Conservation (phyloP, 768 basidiomycete genomes). For the Coprinopsis cinerea region DNA sequence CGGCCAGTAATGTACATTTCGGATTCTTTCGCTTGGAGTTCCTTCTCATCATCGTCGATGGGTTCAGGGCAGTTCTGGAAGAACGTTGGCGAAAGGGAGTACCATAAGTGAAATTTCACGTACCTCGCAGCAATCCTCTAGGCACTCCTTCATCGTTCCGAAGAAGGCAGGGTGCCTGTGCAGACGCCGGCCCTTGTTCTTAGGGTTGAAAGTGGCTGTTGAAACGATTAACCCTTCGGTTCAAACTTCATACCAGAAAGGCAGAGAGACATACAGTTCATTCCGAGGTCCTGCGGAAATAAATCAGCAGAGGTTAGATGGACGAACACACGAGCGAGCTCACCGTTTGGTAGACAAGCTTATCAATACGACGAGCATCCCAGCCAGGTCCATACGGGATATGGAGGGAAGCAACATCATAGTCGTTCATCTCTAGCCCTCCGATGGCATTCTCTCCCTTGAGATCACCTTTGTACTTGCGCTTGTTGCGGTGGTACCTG, state of each 20-base stretch:
- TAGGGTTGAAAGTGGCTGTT: constrained; percentile 55
- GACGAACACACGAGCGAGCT: constrained; percentile 9
- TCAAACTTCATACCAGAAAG: not conserved
- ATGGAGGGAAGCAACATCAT: constrained; percentile 48
- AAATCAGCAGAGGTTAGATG: not conserved
- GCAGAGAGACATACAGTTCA: constrained; percentile 40
- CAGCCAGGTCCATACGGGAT: constrained; percentile 60
- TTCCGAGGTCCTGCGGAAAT: constrained; percentile 42
- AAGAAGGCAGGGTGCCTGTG: constrained; percentile 64
- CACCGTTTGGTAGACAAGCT: constrained; percentile 52
- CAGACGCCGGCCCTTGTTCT: constrained; percentile 52
- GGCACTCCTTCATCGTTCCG: constrained; percentile 48
- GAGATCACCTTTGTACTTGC: constrained; percentile 49
- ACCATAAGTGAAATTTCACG: not conserved
- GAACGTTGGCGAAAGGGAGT: not conserved
- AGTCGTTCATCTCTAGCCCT: constrained; percentile 50
- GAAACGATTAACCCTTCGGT: constrained; percentile 5
- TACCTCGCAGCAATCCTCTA: constrained; percentile 62
- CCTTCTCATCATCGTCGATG: constrained; percentile 48
- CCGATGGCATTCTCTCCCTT: constrained; percentile 37
- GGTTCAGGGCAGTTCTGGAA: constrained; percentile 50
- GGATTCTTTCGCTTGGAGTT: constrained; percentile 48
- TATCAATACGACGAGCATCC: constrained; percentile 51
- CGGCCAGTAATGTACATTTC: constrained; percentile 48
- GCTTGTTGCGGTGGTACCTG: constrained; percentile 27